Percentiles rank a stretch among this genome's conserved stretches.
Evolutionary conservation across 2,329 filamentous ascomycete genomes (phyloP).

Genomic region (Cordyceps tenuipes): DNA sequence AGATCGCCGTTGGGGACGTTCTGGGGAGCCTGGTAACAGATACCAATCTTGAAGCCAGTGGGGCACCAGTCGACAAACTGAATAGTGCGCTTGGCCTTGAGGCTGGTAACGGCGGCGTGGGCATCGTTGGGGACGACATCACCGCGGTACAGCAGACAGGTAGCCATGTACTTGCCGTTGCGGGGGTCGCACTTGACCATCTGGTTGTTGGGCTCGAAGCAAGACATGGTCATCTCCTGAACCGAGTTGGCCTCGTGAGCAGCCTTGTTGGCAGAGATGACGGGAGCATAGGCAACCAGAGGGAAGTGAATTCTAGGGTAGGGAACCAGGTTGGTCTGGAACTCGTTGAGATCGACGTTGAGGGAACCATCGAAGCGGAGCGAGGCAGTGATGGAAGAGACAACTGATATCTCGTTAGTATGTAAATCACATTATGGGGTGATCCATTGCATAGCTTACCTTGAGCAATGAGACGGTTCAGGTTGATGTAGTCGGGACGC

Average conservation of each 20-base stretch:
- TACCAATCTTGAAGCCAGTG: slow-evolving; percentile 99
- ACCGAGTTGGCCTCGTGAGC: slow-evolving; percentile 97
- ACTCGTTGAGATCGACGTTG: slow-evolving; percentile 99
- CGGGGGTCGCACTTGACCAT: slow-evolving; percentile 99
- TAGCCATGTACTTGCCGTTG: slow-evolving; percentile 99
- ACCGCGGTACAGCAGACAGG: slow-evolving; percentile 94
- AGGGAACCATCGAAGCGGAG: slow-evolving; percentile 97
- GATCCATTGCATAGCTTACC: slow-evolving; percentile 40
- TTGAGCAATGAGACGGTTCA: slow-evolving; percentile 97
- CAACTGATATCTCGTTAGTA: slow-evolving; percentile 50
- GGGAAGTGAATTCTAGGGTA: slow-evolving; percentile 99
- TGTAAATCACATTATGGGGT: neutral
- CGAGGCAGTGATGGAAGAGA: slow-evolving; percentile 96
- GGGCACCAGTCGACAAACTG: slow-evolving; percentile 99
- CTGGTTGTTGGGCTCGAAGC: slow-evolving; percentile 99
- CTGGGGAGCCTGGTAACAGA: slow-evolving; percentile 98
- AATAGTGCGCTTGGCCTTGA: slow-evolving; percentile 99
- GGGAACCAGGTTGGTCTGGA: slow-evolving; percentile 99
- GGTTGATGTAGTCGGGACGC: slow-evolving; percentile 96
- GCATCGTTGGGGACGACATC: slow-evolving; percentile 96
- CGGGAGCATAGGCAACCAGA: slow-evolving; percentile 89
- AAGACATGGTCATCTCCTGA: slow-evolving; percentile 96
- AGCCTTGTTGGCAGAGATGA: slow-evolving; percentile 91
- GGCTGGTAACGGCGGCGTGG: slow-evolving; percentile 82
- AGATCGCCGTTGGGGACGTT: slow-evolving; percentile 95